A percentile compares a stretch with the other conserved stretches of the same genome.
Evolutionary conservation across 495 filamentous ascomycete genomes (phyloP).

Genomic region (Annulohypoxylon nitens): DNA sequence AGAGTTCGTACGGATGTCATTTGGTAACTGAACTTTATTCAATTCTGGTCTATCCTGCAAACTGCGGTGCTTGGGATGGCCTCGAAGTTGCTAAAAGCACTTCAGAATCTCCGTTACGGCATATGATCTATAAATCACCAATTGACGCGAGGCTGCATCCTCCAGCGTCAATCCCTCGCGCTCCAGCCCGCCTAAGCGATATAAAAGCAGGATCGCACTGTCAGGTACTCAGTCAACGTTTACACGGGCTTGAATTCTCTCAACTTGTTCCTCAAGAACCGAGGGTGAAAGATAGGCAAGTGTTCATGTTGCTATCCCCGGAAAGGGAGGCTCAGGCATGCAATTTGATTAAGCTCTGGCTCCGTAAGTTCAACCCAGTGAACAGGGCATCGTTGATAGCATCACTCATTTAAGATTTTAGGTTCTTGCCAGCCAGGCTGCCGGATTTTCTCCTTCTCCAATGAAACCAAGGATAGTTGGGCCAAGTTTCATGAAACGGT

Average conservation of each 20-base stretch:
- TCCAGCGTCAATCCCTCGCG: conserved; percentile 33
- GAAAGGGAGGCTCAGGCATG: conserved; percentile 40
- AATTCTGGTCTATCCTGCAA: conserved; percentile 57
- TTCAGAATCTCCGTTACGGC: conserved; percentile 49
- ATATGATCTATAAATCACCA: conserved; percentile 52
- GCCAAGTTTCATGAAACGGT: conserved; percentile 46
- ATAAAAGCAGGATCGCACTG: conserved; percentile 22
- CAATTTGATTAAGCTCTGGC: conserved; percentile 49
- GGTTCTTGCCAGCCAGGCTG: conserved; percentile 45
- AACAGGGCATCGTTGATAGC: background rate
- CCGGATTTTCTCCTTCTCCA: conserved; percentile 50
- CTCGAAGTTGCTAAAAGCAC: conserved; percentile 40
- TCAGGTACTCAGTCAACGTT: conserved; percentile 30
- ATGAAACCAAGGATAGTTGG: conserved; percentile 45
- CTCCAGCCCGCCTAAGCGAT: conserved; percentile 20
- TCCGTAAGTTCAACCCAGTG: conserved; percentile 44
- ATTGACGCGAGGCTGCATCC: conserved; percentile 37
- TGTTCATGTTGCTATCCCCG: conserved; percentile 50
- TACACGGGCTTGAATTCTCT: conserved; percentile 42
- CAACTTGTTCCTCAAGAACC: conserved; percentile 41
- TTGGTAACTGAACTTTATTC: conserved; percentile 50
- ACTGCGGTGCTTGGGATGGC: conserved; percentile 56
- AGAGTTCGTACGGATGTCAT: conserved; percentile 51
- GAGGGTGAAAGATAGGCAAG: conserved; percentile 38
- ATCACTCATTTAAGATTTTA: conserved; percentile 35